These are phyloP conservation scores for Alternaria infectoria DNA, from an alignment of 2,329 filamentous ascomycete genomes.

Conservation along the genomic window DNA sequence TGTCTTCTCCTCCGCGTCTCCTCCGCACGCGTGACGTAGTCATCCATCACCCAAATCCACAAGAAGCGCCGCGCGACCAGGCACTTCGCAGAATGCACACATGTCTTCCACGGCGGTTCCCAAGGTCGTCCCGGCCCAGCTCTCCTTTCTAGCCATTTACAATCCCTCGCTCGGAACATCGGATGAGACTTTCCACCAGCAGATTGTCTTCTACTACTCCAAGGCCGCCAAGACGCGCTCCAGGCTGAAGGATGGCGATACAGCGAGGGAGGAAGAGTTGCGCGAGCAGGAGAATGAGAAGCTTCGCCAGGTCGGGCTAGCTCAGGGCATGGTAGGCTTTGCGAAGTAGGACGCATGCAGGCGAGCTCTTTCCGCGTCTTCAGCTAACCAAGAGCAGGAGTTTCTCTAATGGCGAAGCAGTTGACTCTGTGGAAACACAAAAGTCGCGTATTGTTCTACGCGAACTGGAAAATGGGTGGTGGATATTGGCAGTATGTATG, in stretches of 20 bases:
- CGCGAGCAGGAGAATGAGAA: constrained; percentile 80
- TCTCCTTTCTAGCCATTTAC: constrained; percentile 93
- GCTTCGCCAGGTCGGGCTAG: constrained; percentile 89
- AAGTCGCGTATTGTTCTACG: constrained; percentile 83
- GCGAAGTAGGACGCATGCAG: constrained; percentile 57
- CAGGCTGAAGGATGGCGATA: constrained; percentile 34
- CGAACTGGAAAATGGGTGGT: constrained; percentile 91
- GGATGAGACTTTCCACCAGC: constrained; percentile 76
- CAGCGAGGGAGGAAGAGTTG: constrained; percentile 45
- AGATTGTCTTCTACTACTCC: constrained; percentile 94
- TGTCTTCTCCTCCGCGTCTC: constrained; percentile 1
- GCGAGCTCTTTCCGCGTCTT: neutral
- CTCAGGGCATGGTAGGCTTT: constrained; percentile 96
- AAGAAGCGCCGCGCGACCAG: constrained; percentile 8
- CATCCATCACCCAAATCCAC: neutral
- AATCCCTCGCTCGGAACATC: constrained; percentile 79
- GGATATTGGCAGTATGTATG: constrained; percentile 81
- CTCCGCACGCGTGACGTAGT: constrained; percentile 10
- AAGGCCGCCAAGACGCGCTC: constrained; percentile 39
- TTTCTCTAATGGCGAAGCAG: constrained; percentile 77
- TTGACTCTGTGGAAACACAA: constrained; percentile 90
- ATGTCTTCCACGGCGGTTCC: constrained; percentile 38
- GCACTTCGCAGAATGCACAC: constrained; percentile 2
- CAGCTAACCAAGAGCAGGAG: constrained; percentile 58
- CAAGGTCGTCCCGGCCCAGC: constrained; percentile 73